phyloP scores from a whole-genome alignment of 345 rosid genomes.

The Citrus maxima region DNA sequence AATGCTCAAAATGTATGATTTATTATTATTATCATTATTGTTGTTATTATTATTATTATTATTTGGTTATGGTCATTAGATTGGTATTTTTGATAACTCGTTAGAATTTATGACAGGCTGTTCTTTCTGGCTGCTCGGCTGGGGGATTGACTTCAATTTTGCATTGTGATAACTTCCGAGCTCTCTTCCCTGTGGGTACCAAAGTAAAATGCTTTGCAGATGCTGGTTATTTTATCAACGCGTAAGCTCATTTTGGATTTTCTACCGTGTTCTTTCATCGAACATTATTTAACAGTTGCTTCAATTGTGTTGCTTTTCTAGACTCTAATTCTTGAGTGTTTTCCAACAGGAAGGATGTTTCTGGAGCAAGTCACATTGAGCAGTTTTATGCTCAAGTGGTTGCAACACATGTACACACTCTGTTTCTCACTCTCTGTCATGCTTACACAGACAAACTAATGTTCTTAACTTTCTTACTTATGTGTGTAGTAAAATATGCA shows the following conservation, averaged over 20 bases:
- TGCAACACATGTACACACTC: constrained; percentile 61
- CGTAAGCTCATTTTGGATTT: constrained; percentile 46
- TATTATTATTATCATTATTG: not conserved
- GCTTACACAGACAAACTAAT: not conserved
- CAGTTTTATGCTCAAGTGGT: constrained; percentile 65
- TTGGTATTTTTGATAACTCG: not conserved
- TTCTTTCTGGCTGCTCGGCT: constrained; percentile 94
- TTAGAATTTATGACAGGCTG: constrained; percentile 44
- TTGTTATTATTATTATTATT: not conserved
- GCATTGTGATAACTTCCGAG: constrained; percentile 84
- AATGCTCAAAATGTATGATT: constrained; percentile 68
- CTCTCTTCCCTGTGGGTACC: constrained; percentile 58
- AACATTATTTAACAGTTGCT: not conserved
- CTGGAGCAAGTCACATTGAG: constrained; percentile 60
- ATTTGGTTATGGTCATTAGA: not conserved
- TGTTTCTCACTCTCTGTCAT: not conserved
- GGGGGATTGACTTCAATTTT: constrained; percentile 88
- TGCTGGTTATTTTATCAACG: constrained; percentile 89
- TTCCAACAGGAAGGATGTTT: constrained; percentile 64
- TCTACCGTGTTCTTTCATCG: constrained; percentile 9
- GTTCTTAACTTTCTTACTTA: not conserved
- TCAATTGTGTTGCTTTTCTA: not conserved
- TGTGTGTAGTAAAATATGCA: not conserved
- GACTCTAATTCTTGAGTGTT: constrained; percentile 15
- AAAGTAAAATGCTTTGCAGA: constrained; percentile 91